Evolutionary conservation across 208 protist species (phyloP), one percentile per base, ranked within the genome.

Genomic region (Leishmania tropica): DNA sequence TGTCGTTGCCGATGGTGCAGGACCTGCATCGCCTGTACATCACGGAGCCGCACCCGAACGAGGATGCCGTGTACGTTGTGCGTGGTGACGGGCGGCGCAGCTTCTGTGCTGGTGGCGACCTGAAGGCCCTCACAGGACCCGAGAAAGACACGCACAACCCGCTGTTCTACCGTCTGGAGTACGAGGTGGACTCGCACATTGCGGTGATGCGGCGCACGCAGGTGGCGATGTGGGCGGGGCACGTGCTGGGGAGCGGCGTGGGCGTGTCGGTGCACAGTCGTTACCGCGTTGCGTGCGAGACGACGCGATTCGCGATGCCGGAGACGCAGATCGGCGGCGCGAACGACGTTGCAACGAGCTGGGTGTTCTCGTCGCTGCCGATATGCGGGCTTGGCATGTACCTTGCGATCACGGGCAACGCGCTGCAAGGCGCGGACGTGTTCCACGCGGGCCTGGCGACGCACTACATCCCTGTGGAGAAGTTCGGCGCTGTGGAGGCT

Each of bases 241-340:
- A 96, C 71, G 92, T 94, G 17, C 90, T 96, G 71, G 95, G 95
- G 54, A 93, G 94, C 73, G 95, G 95, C 65, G 93, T 96, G 5
- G 95, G 94, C 19, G 62, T 97, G 24, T 95, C 92, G 17, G 37
- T 97, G 28, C 93, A 97, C 67, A 88, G 94, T 3, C 85, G 83
- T 3, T 88, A 94, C 71, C 90, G 95, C 35, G 89, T 98, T 48
- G 90, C 90, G 67, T 96, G 90, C 79, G 94, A 97, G 71, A 90
- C 84, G 31, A 90, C 94, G 21, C 62, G 78, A 0, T 95, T 97
- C 84, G 95, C 95, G 40, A 96, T 97, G 93, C 95, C 95, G 2
- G 95, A 97, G 80, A 94, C 89, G 51, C 81, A 84, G 64, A 94
- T 96, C 85, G 95, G 95, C 28, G 77, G 89, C 7, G 87, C 89